Base-by-base conservation (phyloP, 148 eudicot species). In the Vaccinium vitisidaea region DNA sequence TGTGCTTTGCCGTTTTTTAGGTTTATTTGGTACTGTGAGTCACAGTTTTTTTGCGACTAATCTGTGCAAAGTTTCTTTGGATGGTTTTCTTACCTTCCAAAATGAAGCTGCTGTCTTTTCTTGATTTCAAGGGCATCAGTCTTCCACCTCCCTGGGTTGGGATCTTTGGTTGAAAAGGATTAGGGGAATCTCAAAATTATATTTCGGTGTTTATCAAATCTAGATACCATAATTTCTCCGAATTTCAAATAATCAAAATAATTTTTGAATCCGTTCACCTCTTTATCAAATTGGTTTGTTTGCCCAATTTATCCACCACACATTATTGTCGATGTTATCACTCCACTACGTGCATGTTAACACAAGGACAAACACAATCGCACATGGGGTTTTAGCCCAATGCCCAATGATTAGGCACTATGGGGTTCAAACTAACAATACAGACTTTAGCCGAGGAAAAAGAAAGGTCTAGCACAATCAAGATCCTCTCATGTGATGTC, bases 21-120 rank as follows among this genome's bases (percentile, higher is more conserved):
- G 79, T 83, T 46, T 78, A 83, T 74, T 53, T 52, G 56, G 36
- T 80, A n/a, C 52, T 14, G 19, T 83, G 73, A 11, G n/a, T 30
- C 54, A 73, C 59, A 85, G 43, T 79, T 50, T 58, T 73, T 30
- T 49, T 83, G 55, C 50, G n/a, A 69, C 27, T 65, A 82, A 32
- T 56, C 49, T 53, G 81, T 56, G 75, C 79, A 27, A 55, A 19
- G 36, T 58, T 52, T 79, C 54, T 75, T 39, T 30, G 39, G 54
- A 43, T 48, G 49, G 67, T 79, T 79, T 55, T 16, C 53, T 75
- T 77, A 6, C 25, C 49, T 19, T 58, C 3, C 70, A 36, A 71
- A 63, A 81, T 81, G 75, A 63, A 81, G 75, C 75, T 63, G 55
- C 74, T 65, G 12, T 23, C 8, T 18, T 80, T 80, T 80, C 65